Evolutionary conservation across 2,329 filamentous ascomycete genomes (phyloP), one percentile per base, ranked within the genome.

Genomic region (Venturia aucupariae): DNA sequence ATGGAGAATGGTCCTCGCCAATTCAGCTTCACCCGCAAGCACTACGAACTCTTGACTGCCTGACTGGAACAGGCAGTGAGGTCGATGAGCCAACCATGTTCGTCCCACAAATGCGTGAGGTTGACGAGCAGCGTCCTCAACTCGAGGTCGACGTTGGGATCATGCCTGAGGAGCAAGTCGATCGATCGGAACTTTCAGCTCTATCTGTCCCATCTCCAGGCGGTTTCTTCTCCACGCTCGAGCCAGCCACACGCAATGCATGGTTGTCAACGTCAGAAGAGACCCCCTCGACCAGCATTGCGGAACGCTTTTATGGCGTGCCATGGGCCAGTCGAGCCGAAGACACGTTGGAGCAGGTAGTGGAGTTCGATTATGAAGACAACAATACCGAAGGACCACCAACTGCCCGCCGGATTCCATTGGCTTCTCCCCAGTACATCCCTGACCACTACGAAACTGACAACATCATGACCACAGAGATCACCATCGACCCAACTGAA

Each of bases 181-280:
- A 67, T 17, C 80, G 86, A 17, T 87, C 87, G 64, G 89, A 87
- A 46, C 82, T 97, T 67, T 92, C 90, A 24, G 86, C 84, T 66
- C 82, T 97, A 24, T 92, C 92, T 32, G 92, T 97, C 41, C 93
- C 92, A 6, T 97, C 93, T 0, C 93, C 93, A 0, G 89, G 90
- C 32, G 91, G 89, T 0, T 97, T 97, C 80, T 97, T 97, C 76
- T 90, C 90, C 2, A 91, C 89, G 0, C 82, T 97, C 35, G 90
- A 89, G 44, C 85, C 88, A 3, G 84, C 85, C 63, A 86, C 88
- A 44, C 86, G 92, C 62, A 86, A 87, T 71, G 94, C 92, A 15
- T 97, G 93, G 93, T 86, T 87, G 11, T 63, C 65, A 24, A 70
- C 71, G 24, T 71, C 71, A 61, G 75, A 76, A 13, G 73, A 74